Evolutionary conservation across 2,329 filamentous ascomycete genomes (phyloP), one percentile per base, ranked within the genome.

Genomic region (Fusarium staphyleae): DNA sequence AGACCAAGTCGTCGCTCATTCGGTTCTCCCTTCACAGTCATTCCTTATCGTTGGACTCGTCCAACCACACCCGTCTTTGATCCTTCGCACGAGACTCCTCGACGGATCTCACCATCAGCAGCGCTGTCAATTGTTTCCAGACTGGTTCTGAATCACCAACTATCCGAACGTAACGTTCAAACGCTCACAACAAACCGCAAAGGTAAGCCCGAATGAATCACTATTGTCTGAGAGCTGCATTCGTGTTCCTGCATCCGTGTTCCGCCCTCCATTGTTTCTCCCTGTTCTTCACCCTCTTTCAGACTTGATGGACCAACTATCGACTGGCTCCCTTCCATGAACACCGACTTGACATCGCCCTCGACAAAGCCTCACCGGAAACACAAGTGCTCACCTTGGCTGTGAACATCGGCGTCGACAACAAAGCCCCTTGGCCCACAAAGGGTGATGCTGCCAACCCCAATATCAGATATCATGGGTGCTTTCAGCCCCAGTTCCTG

Each of bases 81-180:
- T 42, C 40, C 34, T 33, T 37, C 19, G 19, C 19, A 14, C 16
- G 39, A 57, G 57, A 53, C 49, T 67, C 65, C 65, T 67, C 48
- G 65, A 67, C 63, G 65, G 65, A 62, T 51, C 59, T 52, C 41
- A 46, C 48, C 37, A 33, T 48, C 62, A 64, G 55, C 65, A 63
- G 59, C 52, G 61, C 65, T 65, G 61, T 55, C 41, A 26, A 54
- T 47, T 43, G 24, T 48, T 48, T 47, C 37, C 63, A 67, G 66
- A 67, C 65, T 56, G 65, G 65, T 60, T 68, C 65, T 67, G 65
- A 66, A 62, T 59, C 49, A 37, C 42, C 45, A 16, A 24, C 35
- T 40, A 19, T 47, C 48, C 28, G 41, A 48, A 47, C 26, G 33
- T 45, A 33, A 42, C 45, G 13, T 26, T 44, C 46, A 45, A 43